Evolutionary conservation across 108 stramenopile genomes (phyloP).

Genomic region (Hondaea fermentalgiana): DNA sequence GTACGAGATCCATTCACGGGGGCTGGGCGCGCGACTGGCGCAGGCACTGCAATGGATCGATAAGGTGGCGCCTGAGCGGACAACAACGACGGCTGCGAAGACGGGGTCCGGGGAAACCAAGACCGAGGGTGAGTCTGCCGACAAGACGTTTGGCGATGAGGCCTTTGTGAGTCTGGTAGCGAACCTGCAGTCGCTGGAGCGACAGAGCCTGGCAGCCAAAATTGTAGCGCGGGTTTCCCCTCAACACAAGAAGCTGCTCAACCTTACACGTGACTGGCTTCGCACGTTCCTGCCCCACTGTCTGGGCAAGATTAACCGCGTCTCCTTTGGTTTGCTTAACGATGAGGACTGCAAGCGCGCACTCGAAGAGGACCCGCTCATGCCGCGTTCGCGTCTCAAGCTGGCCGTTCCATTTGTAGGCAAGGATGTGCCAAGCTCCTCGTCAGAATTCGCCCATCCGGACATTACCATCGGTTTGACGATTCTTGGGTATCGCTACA

Average conservation of each 20-base stretch:
- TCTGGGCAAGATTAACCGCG: constrained; percentile 31
- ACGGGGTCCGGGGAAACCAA: too few species aligned
- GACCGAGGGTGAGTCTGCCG: too few species aligned
- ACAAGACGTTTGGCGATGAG: neutral
- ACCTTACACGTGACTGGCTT: constrained; percentile 23
- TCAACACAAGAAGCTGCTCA: constrained; percentile 30
- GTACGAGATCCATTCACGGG: too few species aligned
- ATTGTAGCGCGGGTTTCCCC: neutral
- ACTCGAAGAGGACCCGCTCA: neutral
- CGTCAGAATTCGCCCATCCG: constrained; percentile 35
- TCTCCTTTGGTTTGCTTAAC: constrained; percentile 30
- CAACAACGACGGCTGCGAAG: too few species aligned
- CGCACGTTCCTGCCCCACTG: constrained; percentile 25
- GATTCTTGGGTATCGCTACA: constrained; percentile 24
- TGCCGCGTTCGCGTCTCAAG: neutral
- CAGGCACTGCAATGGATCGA: too few species aligned
- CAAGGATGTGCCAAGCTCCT: constrained; percentile 28
- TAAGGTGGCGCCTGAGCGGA: too few species aligned
- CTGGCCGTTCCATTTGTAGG: constrained; percentile 40
- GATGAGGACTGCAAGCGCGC: constrained; percentile 16
- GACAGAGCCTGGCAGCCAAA: neutral
- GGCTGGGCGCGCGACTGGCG: too few species aligned
- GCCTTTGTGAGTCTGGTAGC: neutral
- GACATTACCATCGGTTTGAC: constrained; percentile 36
- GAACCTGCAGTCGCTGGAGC: neutral